These are phyloP conservation scores for Cyathus striatus DNA, from an alignment of 768 basidiomycete species.

Conservation along the genomic window DNA sequence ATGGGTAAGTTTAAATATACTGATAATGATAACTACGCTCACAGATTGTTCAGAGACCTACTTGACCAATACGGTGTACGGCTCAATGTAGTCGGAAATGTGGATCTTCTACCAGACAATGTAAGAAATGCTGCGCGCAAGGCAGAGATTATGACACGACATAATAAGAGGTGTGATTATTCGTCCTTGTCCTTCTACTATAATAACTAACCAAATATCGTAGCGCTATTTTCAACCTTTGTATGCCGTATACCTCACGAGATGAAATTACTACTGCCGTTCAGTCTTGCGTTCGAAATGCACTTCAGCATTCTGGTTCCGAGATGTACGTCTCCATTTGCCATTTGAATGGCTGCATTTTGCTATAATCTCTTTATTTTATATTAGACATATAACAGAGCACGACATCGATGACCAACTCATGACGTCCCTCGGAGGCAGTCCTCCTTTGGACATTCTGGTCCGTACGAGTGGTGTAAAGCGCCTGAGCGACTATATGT, in stretches of 20 bases:
- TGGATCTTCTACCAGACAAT: conserved; percentile 67
- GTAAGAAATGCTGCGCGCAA: conserved; percentile 65
- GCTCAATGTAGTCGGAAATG: conserved; percentile 77
- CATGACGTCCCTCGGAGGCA: conserved; percentile 57
- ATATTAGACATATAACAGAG: conserved; percentile 47
- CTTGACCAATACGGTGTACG: conserved; percentile 80
- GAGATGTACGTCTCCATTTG: conserved; percentile 7
- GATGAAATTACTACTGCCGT: conserved; percentile 90
- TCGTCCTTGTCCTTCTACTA: not conserved
- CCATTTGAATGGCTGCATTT: too few species aligned
- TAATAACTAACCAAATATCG: conserved; percentile 1
- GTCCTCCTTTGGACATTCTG: conserved; percentile 84
- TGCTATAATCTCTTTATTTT: not conserved
- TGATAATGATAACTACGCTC: not conserved
- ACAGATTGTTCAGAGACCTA: conserved; percentile 51
- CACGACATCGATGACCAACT: conserved; percentile 62
- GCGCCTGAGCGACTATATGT: conserved; percentile 82
- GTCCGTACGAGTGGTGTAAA: conserved; percentile 90
- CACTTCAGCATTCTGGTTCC: conserved; percentile 12
- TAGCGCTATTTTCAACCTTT: conserved; percentile 87
- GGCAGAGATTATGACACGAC: conserved; percentile 73
- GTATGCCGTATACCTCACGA: conserved; percentile 87
- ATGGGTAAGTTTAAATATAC: conserved; percentile 58
- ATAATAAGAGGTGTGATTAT: conserved; percentile 58
- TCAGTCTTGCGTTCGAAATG: conserved; percentile 39